phyloP scores from a whole-genome alignment of 2,329 filamentous ascomycete genomes.

The Helotiales sp. region DNA sequence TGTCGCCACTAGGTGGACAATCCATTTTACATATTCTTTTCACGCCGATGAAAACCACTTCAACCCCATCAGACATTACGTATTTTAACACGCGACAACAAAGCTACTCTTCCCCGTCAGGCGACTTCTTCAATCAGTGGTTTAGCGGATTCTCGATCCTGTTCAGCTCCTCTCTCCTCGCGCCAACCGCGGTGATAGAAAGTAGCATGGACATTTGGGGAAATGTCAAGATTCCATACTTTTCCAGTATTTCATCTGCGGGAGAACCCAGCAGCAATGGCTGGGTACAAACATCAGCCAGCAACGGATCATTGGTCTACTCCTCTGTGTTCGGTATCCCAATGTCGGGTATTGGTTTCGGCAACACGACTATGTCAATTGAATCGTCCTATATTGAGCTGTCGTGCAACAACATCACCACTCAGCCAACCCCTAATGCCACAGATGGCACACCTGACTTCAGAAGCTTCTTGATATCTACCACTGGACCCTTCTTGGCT shows the following conservation, averaged over 20 bases:
- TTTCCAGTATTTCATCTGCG: conserved; percentile 15
- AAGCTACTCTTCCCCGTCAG: conserved; percentile 21
- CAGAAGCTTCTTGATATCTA: conserved; percentile 19
- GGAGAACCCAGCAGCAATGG: conserved; percentile 9
- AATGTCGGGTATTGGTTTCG: conserved; percentile 13
- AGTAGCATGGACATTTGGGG: conserved; percentile 31
- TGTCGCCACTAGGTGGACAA: conserved; percentile 37
- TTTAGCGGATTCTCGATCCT: conserved; percentile 21
- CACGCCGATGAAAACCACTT: conserved; percentile 16
- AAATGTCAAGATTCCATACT: conserved; percentile 32
- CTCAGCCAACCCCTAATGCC: conserved; percentile 2
- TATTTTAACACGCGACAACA: conserved; percentile 26
- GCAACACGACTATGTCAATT: conserved; percentile 23
- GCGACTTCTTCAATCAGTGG: conserved; percentile 17
- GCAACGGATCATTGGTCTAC: conserved; percentile 15
- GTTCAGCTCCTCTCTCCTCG: conserved; percentile 24
- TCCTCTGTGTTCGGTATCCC: conserved; percentile 29
- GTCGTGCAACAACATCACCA: conserved; percentile 18
- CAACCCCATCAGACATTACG: conserved; percentile 10
- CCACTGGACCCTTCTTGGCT: conserved; percentile 20
- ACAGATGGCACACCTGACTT: not conserved
- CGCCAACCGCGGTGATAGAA: conserved; percentile 22
- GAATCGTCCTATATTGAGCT: conserved; percentile 28
- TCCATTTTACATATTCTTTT: conserved; percentile 29
- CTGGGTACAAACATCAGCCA: conserved; percentile 19